Percentiles rank a stretch among this genome's conserved stretches.
Evolutionary conservation across 306 rosid species (phyloP).

Genomic region (Echinosophora koreensis): DNA sequence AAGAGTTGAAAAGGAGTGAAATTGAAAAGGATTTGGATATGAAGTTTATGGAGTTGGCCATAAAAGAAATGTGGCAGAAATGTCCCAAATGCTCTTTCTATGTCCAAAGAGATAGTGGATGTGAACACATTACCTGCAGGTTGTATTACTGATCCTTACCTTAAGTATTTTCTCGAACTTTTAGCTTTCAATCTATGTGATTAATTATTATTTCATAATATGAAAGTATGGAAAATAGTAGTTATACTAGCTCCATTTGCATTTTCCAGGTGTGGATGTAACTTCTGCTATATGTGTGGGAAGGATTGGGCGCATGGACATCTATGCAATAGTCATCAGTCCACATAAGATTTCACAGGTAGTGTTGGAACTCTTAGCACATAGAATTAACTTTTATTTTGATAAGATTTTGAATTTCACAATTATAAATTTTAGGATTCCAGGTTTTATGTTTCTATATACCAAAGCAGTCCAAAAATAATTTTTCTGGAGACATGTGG

Average conservation of each 20-base stretch:
- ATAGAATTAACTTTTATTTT: not conserved
- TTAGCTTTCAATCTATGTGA: not conserved
- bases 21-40: not conserved
- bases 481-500: not conserved
- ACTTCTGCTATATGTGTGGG: conserved; percentile 45
- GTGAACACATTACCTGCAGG: conserved; percentile 20
- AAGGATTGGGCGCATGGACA: conserved; percentile 22
- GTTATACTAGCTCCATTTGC: not conserved
- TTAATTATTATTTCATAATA: not conserved
- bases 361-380: not conserved
- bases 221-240: not conserved
- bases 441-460: not conserved
- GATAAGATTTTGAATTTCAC: not conserved
- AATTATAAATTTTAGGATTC: not conserved
- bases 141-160: not conserved
- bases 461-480: not conserved
- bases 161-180: not conserved
- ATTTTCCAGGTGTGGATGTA: conserved; percentile 32
- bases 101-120: not conserved
- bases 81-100: conserved; percentile 23
- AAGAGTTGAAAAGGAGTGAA: not conserved
- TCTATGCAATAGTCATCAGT: not conserved
- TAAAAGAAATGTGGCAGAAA: not conserved
- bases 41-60: conserved; percentile 7
- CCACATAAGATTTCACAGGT: not conserved